A percentile compares a stretch with the other conserved stretches of the same genome.
Conservation (phyloP, 2,329 filamentous ascomycete species). For the Aphanoascus verrucosus region DNA sequence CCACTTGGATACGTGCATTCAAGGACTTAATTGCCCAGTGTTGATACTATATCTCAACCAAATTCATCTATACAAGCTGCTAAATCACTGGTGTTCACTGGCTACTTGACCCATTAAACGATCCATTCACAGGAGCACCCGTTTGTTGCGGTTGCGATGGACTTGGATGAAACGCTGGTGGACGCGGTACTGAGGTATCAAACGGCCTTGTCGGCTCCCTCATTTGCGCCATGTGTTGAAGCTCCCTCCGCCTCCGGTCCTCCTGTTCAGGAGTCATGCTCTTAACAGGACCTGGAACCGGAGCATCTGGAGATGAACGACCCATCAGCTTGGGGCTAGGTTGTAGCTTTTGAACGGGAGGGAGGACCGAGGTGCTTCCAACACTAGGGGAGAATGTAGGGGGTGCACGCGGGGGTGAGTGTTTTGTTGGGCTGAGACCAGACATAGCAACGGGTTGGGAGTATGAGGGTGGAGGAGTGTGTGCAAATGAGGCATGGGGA, state of each 20-base stretch:
- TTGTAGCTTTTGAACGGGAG: constrained; percentile 33
- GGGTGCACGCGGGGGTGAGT: constrained; percentile 27
- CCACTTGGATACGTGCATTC: neutral
- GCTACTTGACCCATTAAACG: neutral
- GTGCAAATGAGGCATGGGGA: constrained; percentile 26
- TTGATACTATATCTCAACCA: neutral
- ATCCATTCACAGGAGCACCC: neutral
- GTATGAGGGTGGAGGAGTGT: constrained; percentile 17
- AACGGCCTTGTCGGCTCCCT: neutral
- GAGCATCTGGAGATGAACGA: constrained; percentile 33
- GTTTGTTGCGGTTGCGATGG: neutral
- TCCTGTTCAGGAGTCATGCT: constrained; percentile 37
- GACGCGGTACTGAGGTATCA: neutral
- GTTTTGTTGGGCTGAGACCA: constrained; percentile 39
- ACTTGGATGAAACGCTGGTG: neutral
- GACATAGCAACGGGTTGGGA: constrained; percentile 32
- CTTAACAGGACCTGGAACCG: constrained; percentile 34
- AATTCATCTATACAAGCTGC: neutral
- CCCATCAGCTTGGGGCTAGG: constrained; percentile 38
- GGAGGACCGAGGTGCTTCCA: constrained; percentile 26
- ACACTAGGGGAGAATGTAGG: constrained; percentile 8
- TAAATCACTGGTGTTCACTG: neutral
- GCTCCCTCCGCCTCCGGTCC: constrained; percentile 31
- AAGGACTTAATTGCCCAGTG: neutral
- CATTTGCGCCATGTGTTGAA: constrained; percentile 18